Evolutionary conservation across 2,329 filamentous ascomycete genomes (phyloP).

Genomic region (Lecanicillium sp.): DNA sequence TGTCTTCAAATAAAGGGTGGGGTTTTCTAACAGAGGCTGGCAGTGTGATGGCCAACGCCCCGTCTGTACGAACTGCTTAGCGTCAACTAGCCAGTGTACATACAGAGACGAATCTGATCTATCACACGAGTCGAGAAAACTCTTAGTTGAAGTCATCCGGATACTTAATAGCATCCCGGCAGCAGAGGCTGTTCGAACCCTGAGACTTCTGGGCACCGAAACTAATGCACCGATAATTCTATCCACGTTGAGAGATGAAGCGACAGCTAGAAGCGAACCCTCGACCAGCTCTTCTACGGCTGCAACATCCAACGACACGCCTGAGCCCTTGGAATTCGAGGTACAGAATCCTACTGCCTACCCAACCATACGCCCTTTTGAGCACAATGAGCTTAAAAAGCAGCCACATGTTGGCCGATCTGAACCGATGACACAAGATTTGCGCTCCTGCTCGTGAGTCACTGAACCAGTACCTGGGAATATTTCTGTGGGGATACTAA

Average conservation of each 20-base stretch:
- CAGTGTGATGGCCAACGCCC: conserved; percentile 15
- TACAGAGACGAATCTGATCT: conserved; percentile 11
- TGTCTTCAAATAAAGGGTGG: too few species aligned
- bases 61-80: conserved; percentile 13
- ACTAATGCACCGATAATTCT: conserved; percentile 14
- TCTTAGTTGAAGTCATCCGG: conserved; percentile 16
- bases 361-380: conserved; percentile 5
- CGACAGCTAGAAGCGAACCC: background rate
- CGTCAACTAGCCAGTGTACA: conserved; percentile 10
- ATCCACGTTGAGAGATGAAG: conserved; percentile 11
- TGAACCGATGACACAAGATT: too few species aligned
- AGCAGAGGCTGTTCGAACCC: conserved; percentile 11
- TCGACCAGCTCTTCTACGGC: background rate
- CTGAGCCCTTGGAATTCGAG: conserved; percentile 17
- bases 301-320: background rate
- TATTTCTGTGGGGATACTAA: too few species aligned
- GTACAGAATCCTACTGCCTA: conserved; percentile 16
- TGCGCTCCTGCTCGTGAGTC: too few species aligned
- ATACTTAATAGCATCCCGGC: conserved; percentile 15
- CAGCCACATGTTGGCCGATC: too few species aligned
- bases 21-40: too few species aligned
- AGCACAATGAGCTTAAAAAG: conserved; percentile 1
- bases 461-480: too few species aligned
- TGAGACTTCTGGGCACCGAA: conserved; percentile 15
- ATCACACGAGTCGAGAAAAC: conserved; percentile 6